Evolutionary conservation across 139 green algal genomes (phyloP).

Genomic region (Picochlorum sp.): DNA sequence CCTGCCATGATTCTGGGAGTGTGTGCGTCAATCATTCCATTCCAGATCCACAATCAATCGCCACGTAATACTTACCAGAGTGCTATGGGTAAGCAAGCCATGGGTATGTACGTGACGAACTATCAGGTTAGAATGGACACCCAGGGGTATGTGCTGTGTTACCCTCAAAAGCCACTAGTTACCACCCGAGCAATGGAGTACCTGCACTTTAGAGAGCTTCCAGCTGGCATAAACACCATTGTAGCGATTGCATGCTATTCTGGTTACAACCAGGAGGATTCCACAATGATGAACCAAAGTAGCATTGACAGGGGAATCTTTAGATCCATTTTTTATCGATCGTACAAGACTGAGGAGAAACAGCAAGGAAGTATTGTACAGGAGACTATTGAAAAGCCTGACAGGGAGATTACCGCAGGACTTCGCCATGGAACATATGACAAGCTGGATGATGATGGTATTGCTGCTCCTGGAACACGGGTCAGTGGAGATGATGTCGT

Average conservation of each 20-base stretch:
- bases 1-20: conserved; percentile 97
- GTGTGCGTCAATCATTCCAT: conserved; percentile 96
- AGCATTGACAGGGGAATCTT: conserved; percentile 97
- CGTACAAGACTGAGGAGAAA: conserved; percentile 86
- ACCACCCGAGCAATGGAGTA: conserved; percentile 81
- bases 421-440: conserved; percentile 89
- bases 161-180: conserved; percentile 96
- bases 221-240: conserved; percentile 84
- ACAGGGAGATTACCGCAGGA: conserved; percentile 49
- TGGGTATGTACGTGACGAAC: conserved; percentile 91
- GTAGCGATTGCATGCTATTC: conserved; percentile 95
- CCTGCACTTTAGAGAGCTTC: conserved; percentile 78
- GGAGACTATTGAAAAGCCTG: conserved; percentile 86
- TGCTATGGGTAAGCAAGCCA: conserved; percentile 94
- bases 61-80: conserved; percentile 93
- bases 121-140: conserved; percentile 72
- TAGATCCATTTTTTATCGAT: conserved; percentile 91
- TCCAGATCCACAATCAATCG: conserved; percentile 99
- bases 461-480: conserved; percentile 74
- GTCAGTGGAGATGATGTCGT: conserved; percentile 74
- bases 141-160: conserved; percentile 90
- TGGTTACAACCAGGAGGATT: conserved; percentile 99
- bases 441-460: conserved; percentile 96
- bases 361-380: conserved; percentile 58
- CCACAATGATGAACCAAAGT: conserved; percentile 93